A percentile compares a stretch with the other conserved stretches of the same genome.
These are phyloP conservation scores for Ophiostoma triangulosporum DNA, from an alignment of 2,329 filamentous ascomycete species.

Conservation along the genomic window DNA sequence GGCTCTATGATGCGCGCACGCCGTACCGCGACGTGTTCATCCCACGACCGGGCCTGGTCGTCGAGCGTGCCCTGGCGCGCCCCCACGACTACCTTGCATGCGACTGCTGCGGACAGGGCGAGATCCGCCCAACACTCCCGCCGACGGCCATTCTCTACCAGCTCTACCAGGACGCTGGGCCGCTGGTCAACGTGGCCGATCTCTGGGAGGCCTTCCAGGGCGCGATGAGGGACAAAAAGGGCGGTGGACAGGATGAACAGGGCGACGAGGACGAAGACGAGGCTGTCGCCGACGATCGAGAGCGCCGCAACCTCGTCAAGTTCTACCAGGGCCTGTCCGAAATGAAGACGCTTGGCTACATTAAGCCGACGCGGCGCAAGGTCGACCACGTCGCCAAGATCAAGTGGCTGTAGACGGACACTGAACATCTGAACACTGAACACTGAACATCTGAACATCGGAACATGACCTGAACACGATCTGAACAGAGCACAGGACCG, in stretches of 20 bases:
- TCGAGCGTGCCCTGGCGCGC: slow-evolving; percentile 57
- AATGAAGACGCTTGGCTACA: slow-evolving; percentile 69
- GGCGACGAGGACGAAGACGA: slow-evolving; percentile 30
- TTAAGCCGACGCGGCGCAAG: slow-evolving; percentile 84
- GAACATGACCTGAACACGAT: too few relatives aligned
- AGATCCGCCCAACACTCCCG: slow-evolving; percentile 48
- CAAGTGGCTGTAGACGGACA: slow-evolving; percentile 49
- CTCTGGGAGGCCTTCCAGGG: slow-evolving; percentile 65
- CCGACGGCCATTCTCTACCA: slow-evolving; percentile 64
- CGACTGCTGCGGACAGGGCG: slow-evolving; percentile 42
- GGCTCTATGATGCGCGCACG: slow-evolving; percentile 59
- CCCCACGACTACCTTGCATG: slow-evolving; percentile 70
- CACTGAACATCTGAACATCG: too few relatives aligned
- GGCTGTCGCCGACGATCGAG: slow-evolving; percentile 26
- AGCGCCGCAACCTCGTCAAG: slow-evolving; percentile 50
- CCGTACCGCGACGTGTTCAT: slow-evolving; percentile 64
- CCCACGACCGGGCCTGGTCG: slow-evolving; percentile 53
- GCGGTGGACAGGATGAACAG: slow-evolving; percentile 20
- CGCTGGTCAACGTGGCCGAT: slow-evolving; percentile 66
- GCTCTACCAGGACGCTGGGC: slow-evolving; percentile 64
- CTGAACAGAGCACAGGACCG: too few relatives aligned
- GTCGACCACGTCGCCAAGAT: slow-evolving; percentile 83
- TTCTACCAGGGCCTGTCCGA: slow-evolving; percentile 84
- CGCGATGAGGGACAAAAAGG: slow-evolving; percentile 30
- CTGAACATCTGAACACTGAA: too few relatives aligned